Evolutionary conservation across 2,329 filamentous ascomycete species (phyloP), one percentile per base, ranked within the genome.

Genomic region (Falciphora oryzae): DNA sequence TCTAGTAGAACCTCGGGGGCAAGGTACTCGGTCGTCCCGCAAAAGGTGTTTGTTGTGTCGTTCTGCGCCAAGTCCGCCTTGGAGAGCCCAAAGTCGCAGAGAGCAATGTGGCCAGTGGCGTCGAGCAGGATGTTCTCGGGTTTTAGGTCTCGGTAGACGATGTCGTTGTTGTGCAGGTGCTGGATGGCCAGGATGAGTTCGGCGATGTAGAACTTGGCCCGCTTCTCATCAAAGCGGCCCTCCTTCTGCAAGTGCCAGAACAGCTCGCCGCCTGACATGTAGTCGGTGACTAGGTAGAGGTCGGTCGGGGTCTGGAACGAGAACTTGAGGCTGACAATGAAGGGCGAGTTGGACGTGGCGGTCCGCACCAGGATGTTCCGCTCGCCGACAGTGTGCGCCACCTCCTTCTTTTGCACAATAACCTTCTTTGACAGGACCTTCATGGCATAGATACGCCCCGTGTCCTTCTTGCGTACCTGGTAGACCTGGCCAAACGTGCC

Each of bases 241-340:
- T 98, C 95, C 74, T 96, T 96, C 75, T 99, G 95, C 65, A 99
- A 79, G 80, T 99, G 95, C 94, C 95, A 99, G 78, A 99, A 99
- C 1, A 99, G 83, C 77, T 99, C 95, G 65, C 95, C 95, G 56
- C 95, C 95, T 22, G 95, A 99, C 95, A 99, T 98, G 80, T 97
- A 99, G 75, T 98, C 95, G 6, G 95, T 98, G 18, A 99, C 95
- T n/a, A 99, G 83, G 75, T 98, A 98, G 2, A 99, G 85, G 76
- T 99, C 95, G 4, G 93, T 95, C 1, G 93, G 92, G 0, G 95
- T 98, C 76, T 99, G 95, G 81, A 99, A 99, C 0, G 95, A 98
- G 75, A 98, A 99, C 73, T 99, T 99, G 72, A 99, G 83, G 10
- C 94, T 94, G 57, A 99, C 95, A 67, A 99, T 99, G 74, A 99